Percentiles rank a stretch among this genome's conserved stretches.
Conservation (phyloP, 257 asterid species). For the Solanum microdontum region DNA sequence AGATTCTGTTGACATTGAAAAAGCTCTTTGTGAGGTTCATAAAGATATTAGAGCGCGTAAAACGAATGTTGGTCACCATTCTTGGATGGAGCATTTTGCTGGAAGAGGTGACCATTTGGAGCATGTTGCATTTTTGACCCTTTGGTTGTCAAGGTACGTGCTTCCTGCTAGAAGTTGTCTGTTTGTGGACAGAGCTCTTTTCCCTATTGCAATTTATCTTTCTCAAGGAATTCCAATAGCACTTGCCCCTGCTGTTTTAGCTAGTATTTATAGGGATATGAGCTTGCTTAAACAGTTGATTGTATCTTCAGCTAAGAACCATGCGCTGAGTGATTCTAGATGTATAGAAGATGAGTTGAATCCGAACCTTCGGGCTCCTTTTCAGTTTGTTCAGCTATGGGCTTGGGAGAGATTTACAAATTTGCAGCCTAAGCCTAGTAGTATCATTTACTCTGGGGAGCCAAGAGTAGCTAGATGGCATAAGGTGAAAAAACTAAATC, state of each 20-base stretch:
- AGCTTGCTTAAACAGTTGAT: not conserved
- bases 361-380: not conserved
- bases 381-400: slow-evolving; percentile 28
- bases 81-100: slow-evolving; percentile 8
- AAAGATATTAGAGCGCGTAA: not conserved
- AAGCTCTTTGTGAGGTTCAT: not conserved
- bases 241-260: slow-evolving; percentile 26
- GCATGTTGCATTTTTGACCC: slow-evolving; percentile 19
- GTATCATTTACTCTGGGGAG: not conserved
- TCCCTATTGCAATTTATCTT: slow-evolving; percentile 16
- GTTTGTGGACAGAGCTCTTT: not conserved
- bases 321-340: not conserved
- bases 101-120: not conserved
- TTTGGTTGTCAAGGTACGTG: slow-evolving; percentile 23
- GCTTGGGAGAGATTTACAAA: slow-evolving; percentile 32
- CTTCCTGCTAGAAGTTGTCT: not conserved
- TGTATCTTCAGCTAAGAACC: not conserved
- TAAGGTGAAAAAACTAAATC: not conserved
- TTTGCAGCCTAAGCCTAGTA: slow-evolving; percentile 3
- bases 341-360: not conserved
- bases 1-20: not conserved
- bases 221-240: slow-evolving; percentile 13
- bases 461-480: slow-evolving; percentile 32
- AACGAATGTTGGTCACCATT: not conserved
- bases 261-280: not conserved